Evolutionary conservation across 169 alveolate genomes (phyloP).

Genomic region (Cryptosporidium baileyi): DNA sequence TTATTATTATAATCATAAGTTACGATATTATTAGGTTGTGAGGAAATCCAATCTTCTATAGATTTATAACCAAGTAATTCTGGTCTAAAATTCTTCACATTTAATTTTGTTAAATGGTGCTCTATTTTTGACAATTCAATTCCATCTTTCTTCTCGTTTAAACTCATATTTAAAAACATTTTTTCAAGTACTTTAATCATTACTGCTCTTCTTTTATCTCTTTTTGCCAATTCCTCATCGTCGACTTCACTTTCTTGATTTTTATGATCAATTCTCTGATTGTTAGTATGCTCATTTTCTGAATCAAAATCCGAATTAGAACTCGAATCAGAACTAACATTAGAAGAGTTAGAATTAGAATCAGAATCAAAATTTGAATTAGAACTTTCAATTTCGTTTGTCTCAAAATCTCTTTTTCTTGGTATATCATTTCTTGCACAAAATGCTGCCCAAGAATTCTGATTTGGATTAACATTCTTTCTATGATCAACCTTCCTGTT

Average conservation of each 20-base stretch:
- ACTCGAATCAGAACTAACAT: too few species aligned
- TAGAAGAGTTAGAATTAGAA: too few species aligned
- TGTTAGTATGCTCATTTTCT: background rate
- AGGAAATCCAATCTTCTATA: conserved; percentile 34
- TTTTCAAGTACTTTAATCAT: conserved; percentile 60
- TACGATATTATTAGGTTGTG: conserved; percentile 13
- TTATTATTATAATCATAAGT: conserved; percentile 22
- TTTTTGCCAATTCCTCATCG: conserved; percentile 26
- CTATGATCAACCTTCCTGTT: conserved; percentile 31
- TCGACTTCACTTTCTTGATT: background rate
- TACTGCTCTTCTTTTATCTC: conserved; percentile 36
- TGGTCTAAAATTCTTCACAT: conserved; percentile 45
- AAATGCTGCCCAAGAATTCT: conserved; percentile 67
- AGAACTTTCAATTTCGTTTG: background rate
- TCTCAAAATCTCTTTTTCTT: background rate
- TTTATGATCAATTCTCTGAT: background rate
- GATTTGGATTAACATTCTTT: conserved; percentile 13
- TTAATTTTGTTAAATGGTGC: conserved; percentile 17
- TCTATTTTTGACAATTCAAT: conserved; percentile 4
- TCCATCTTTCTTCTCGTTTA: conserved; percentile 28
- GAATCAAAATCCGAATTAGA: background rate
- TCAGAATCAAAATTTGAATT: background rate
- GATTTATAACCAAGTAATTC: conserved; percentile 56
- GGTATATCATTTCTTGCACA: conserved; percentile 62
- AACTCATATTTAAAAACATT: conserved; percentile 15